Conservation (phyloP, 75 land plant species). For the Ceratopteris richardii region DNA sequence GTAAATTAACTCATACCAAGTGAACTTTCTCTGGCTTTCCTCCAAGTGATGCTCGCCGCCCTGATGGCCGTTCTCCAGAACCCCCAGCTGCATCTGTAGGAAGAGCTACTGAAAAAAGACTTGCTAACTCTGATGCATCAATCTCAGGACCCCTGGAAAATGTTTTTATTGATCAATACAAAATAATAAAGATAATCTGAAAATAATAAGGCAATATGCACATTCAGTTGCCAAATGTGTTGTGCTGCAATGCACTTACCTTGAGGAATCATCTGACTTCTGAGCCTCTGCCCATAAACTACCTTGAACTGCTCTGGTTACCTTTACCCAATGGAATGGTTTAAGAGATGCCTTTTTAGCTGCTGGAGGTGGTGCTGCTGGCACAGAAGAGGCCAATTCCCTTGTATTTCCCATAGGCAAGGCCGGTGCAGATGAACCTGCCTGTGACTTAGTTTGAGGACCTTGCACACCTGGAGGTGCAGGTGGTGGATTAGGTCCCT, state of each 20-base stretch:
- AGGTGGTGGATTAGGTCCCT: constrained; percentile 21
- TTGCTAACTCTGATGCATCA: constrained; percentile 89
- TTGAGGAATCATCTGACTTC: constrained; percentile 54
- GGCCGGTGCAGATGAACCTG: constrained; percentile 12
- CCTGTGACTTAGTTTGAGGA: constrained; percentile 12
- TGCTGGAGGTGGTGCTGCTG: constrained; percentile 23
- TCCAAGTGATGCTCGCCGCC: constrained; percentile 29
- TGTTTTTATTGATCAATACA: neutral
- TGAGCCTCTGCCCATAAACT: constrained; percentile 97
- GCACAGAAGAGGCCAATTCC: constrained; percentile 19
- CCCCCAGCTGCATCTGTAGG: constrained; percentile 32
- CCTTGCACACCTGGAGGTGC: constrained; percentile 22
- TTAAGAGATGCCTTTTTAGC: constrained; percentile 61
- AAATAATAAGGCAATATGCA: neutral
- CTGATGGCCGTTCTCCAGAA: constrained; percentile 28
- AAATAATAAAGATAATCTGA: too few species aligned
- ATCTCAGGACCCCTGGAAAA: constrained; percentile 71
- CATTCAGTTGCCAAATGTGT: neutral
- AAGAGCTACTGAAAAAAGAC: constrained; percentile 67
- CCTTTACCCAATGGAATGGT: constrained; percentile 97
- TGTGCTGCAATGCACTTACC: constrained; percentile 27
- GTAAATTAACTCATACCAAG: constrained; percentile 43
- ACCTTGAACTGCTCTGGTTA: constrained; percentile 94
- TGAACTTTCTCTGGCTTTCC: constrained; percentile 72
- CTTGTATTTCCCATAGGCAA: constrained; percentile 19